Conservation (phyloP, 257 asterid genomes). For the Nyctanthes arbortristis region DNA sequence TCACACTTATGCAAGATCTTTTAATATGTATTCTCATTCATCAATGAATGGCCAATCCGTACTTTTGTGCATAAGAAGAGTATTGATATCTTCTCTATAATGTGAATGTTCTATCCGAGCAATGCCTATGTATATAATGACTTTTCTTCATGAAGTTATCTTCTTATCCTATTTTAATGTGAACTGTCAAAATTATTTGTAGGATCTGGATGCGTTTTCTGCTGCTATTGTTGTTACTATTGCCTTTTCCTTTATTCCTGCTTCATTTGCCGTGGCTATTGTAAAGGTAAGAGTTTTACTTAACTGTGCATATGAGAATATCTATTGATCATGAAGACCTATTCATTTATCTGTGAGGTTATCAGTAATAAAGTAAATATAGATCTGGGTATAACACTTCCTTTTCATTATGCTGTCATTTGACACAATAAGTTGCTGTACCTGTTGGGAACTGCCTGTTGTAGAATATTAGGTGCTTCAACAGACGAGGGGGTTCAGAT, state of each 20-base stretch:
- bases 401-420: not conserved
- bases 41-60: no score
- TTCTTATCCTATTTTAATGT: not conserved
- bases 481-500: not conserved
- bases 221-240: constrained; percentile 80
- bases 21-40: no score
- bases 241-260: constrained; percentile 94
- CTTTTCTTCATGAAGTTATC: constrained; percentile 17
- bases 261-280: constrained; percentile 96
- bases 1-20: no score
- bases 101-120: not conserved
- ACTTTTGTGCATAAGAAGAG: no score
- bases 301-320: not conserved
- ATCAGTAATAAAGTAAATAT: not conserved
- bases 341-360: not conserved
- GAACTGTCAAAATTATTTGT: constrained; percentile 31
- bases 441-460: not conserved
- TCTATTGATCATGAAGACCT: not conserved
- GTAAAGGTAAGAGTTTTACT: constrained; percentile 65
- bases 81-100: constrained; percentile 2
- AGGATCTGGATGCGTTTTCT: constrained; percentile 96
- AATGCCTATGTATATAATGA: not conserved
- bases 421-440: not conserved
- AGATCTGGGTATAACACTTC: not conserved
- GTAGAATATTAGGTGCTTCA: not conserved